Evolutionary conservation across 2,329 filamentous ascomycete species (phyloP).

Genomic region (Chalaropsis thielavioides): DNA sequence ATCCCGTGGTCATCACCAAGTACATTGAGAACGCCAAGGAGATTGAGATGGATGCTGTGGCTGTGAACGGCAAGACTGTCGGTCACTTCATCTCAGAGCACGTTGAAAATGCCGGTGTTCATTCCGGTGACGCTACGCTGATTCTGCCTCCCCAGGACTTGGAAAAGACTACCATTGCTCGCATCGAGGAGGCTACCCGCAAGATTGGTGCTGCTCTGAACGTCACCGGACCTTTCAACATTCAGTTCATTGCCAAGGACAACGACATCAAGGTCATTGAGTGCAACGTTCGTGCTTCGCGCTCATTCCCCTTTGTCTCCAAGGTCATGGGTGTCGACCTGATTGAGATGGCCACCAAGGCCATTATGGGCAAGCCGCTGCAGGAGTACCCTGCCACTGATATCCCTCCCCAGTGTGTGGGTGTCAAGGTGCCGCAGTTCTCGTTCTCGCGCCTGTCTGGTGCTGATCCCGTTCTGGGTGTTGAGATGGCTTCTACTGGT

Average conservation of each 20-base stretch:
- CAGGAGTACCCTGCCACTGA: slow-evolving; percentile 65
- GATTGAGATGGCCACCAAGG: slow-evolving; percentile 97
- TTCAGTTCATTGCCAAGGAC: slow-evolving; percentile 98
- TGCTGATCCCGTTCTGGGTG: slow-evolving; percentile 88
- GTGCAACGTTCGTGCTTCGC: slow-evolving; percentile 90
- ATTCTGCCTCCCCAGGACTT: slow-evolving; percentile 92
- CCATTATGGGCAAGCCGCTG: slow-evolving; percentile 76
- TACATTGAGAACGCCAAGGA: slow-evolving; percentile 99
- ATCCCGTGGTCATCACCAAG: slow-evolving; percentile 97
- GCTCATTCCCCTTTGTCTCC: slow-evolving; percentile 95
- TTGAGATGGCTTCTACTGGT: slow-evolving; percentile 98
- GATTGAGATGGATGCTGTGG: slow-evolving; percentile 98
- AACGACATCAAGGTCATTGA: slow-evolving; percentile 99
- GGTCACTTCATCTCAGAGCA: slow-evolving; percentile 98
- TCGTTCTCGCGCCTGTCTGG: slow-evolving; percentile 95
- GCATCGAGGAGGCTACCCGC: slow-evolving; percentile 86
- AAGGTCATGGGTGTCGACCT: slow-evolving; percentile 97
- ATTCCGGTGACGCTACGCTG: slow-evolving; percentile 92
- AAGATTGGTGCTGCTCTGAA: slow-evolving; percentile 93
- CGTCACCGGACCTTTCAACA: slow-evolving; percentile 94
- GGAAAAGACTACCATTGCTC: slow-evolving; percentile 69
- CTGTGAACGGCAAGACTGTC: slow-evolving; percentile 73
- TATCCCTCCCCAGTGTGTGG: slow-evolving; percentile 70
- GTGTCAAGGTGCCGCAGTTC: slow-evolving; percentile 97
- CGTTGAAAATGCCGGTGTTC: slow-evolving; percentile 95